phyloP scores from a whole-genome alignment of 441 rosid genomes.

The Populus hybrid region DNA sequence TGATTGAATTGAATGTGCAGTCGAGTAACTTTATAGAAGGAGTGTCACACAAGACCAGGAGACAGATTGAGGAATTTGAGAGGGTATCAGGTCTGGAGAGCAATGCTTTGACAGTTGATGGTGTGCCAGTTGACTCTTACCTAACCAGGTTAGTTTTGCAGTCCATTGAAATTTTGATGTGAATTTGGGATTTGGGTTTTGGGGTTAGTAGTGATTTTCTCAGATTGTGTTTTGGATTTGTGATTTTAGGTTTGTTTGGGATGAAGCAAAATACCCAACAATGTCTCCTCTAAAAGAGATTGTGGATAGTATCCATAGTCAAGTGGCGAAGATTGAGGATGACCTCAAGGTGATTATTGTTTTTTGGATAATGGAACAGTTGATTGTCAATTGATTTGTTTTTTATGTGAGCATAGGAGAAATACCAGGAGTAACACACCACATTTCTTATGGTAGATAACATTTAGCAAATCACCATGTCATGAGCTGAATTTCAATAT shows the following conservation, averaged over 20 bases:
- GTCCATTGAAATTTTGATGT: not conserved
- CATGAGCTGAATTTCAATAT: not conserved
- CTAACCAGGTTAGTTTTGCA: constrained; percentile 67
- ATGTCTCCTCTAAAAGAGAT: constrained; percentile 89
- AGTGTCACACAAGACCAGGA: constrained; percentile 89
- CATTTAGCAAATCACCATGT: not conserved
- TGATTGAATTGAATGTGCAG: constrained; percentile 35
- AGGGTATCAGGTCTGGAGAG: constrained; percentile 80
- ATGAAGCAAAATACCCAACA: constrained; percentile 93
- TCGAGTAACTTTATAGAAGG: constrained; percentile 91
- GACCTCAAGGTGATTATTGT: constrained; percentile 81
- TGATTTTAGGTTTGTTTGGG: constrained; percentile 83
- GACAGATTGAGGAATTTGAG: constrained; percentile 98
- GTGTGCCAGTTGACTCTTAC: constrained; percentile 93
- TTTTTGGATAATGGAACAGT: not conserved
- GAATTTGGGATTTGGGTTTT: not conserved
- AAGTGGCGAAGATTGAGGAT: constrained; percentile 95
- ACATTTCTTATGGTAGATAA: not conserved
- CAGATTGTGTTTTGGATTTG: constrained; percentile 17
- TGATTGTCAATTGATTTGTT: not conserved
- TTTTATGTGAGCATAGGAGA: not conserved
- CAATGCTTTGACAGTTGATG: constrained; percentile 83
- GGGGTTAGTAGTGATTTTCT: not conserved
- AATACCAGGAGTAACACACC: not conserved
- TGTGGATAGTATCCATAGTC: constrained; percentile 76